phyloP scores from a whole-genome alignment of 768 basidiomycete species.

The Russula ochroleuca region DNA sequence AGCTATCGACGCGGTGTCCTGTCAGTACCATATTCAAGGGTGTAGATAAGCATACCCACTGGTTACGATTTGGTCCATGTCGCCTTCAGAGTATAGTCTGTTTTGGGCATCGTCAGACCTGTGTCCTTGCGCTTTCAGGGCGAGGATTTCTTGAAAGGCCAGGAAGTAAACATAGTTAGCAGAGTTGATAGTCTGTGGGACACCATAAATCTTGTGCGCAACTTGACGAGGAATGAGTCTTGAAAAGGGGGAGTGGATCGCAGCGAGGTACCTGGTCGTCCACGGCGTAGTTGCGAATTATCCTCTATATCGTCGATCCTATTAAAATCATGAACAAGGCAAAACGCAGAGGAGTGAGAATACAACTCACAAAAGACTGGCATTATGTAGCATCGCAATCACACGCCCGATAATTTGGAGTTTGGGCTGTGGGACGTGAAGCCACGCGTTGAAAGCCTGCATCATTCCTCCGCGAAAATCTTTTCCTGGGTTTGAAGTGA shows the following conservation, averaged over 20 bases:
- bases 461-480: constrained; percentile 86
- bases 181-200: constrained; percentile 95
- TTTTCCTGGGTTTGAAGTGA: constrained; percentile 82
- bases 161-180: constrained; percentile 97
- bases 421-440: constrained; percentile 70
- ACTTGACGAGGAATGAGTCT: constrained; percentile 42
- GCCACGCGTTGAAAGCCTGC: constrained; percentile 91
- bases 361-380: constrained; percentile 75
- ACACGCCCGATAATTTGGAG: constrained; percentile 71
- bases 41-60: constrained; percentile 42
- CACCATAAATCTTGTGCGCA: constrained; percentile 92
- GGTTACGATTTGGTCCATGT: constrained; percentile 71
- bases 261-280: constrained; percentile 58
- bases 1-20: constrained; percentile 23
- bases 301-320: constrained; percentile 97
- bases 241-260: neutral
- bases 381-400: constrained; percentile 92
- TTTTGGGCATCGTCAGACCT: neutral
- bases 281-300: constrained; percentile 79
- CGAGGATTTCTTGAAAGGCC: constrained; percentile 80
- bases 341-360: neutral
- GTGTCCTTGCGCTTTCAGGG: constrained; percentile 39
- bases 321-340: neutral
- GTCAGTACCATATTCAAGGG: neutral
- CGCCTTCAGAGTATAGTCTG: constrained; percentile 35